Percentiles rank a stretch among this genome's conserved stretches.
Conservation (phyloP, 306 rosid genomes). For the Mimosa pudica region DNA sequence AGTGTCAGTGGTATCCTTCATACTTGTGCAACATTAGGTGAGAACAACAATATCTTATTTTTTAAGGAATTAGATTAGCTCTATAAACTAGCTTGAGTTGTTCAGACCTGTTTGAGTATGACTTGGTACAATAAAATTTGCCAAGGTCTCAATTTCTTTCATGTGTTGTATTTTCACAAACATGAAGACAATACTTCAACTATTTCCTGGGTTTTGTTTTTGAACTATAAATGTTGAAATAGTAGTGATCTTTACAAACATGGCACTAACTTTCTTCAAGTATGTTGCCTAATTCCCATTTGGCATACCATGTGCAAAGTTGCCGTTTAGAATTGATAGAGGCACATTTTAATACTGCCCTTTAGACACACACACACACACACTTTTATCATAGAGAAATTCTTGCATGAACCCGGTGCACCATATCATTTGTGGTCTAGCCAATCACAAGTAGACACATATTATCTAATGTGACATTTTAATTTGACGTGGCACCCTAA, state of each 20-base stretch:
- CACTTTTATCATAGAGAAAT: too few species aligned
- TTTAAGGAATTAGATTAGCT: background rate
- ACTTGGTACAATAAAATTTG: background rate
- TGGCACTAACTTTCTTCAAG: background rate
- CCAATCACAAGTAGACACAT: too few species aligned
- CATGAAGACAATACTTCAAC: background rate
- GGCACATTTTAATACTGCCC: too few species aligned
- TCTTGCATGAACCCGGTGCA: too few species aligned
- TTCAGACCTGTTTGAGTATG: background rate
- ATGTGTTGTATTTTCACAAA: too few species aligned
- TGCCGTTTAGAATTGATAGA: too few species aligned
- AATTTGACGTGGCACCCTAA: too few species aligned
- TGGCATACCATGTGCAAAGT: too few species aligned
- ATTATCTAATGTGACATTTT: too few species aligned
- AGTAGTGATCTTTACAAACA: background rate
- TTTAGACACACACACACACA: too few species aligned
- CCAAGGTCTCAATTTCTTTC: background rate
- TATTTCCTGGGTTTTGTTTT: background rate
- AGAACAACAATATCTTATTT: constrained; percentile 27
- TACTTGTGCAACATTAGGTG: constrained; percentile 83
- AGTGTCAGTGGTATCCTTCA: constrained; percentile 69
- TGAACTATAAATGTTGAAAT: background rate
- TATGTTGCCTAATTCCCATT: background rate
- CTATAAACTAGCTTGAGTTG: background rate
- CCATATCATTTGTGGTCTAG: too few species aligned